A percentile compares a stretch with the other conserved stretches of the same genome.
These are phyloP conservation scores for Malassezia brasiliensis DNA, from an alignment of 1,284 basidiomycete genomes.

Conservation along the genomic window DNA sequence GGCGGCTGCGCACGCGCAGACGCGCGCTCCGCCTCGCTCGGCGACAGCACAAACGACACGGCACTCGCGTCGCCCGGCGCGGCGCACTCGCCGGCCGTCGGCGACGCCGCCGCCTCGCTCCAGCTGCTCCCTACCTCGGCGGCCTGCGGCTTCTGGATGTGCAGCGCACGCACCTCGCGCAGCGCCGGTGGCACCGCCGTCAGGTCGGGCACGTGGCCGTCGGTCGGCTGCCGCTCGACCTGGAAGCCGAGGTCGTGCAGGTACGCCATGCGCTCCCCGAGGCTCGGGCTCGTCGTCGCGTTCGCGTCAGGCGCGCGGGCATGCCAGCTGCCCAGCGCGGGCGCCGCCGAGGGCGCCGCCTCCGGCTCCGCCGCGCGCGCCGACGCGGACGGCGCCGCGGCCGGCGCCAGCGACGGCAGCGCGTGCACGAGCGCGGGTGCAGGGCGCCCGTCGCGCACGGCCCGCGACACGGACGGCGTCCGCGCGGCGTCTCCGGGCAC, in stretches of 20 bases:
- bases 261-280: slow-evolving; percentile 5
- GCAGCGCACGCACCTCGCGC: neutral
- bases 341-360: neutral
- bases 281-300: neutral
- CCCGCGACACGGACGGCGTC: no score
- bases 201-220: neutral
- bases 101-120: neutral
- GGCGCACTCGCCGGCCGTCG: neutral
- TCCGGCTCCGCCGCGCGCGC: no score
- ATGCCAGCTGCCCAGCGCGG: neutral
- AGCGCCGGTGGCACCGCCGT: neutral
- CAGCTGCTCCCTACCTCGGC: slow-evolving; percentile 8
- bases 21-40: neutral
- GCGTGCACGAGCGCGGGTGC: no score
- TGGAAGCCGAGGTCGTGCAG: slow-evolving; percentile 2
- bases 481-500: neutral
- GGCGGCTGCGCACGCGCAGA: neutral
- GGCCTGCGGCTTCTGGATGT: slow-evolving; percentile 6
- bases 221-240: neutral
- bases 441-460: no score
- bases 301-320: neutral
- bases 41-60: neutral
- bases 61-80: neutral
- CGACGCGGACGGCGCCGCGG: neutral
- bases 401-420: neutral